Evolutionary conservation across 805 yeast species (phyloP), one percentile per base, ranked within the genome.

Genomic region (Priceomyces fermenticarens): DNA sequence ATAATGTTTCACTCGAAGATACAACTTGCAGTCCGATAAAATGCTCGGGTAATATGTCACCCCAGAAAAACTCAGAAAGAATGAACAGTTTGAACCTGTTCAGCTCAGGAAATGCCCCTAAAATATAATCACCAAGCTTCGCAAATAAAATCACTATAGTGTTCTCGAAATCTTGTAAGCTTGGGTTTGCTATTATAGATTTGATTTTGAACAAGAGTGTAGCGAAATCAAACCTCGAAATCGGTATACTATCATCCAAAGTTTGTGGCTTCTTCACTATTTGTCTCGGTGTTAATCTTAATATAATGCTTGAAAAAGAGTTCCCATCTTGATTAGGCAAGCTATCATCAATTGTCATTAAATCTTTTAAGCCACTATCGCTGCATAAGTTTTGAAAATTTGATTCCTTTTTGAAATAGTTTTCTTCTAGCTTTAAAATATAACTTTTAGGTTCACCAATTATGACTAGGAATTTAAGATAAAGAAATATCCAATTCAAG

Each of bases 361-460:
- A 38, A 2, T 27, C 38, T 10, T 45, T 16, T 2, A 52, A 37
- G 6, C 60, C 43, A 7, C 40, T 38, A 3, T 20, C 4, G 8
- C 7, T 20, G 8, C 7, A 20, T 20, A 20, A 4, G 8, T 20
- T 20, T 4, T 20, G 25, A 20, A 20, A 5, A 8, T 5, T 20
- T 20, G 25, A 8, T 20, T 20, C 25, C 8, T 20, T 20, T 20
- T 8, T 20, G 7, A 20, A 20, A 20, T 20, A 20, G 25, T 20
- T 20, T 20, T 32, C 10, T 7, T 23, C 39, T 31, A 39, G 30
- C 13, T 17, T 16, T 16, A 32, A 15, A 16, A 32, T 8, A 3
- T 23, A 23, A 32, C 6, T 14, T 13, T 15, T 41, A 5, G 82
- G 72, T 55, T 87, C 95, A 8, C 95, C 95, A 14, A 76, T 54